Conservation (phyloP, 768 basidiomycete species). For the Tricholoma saponaceum region DNA sequence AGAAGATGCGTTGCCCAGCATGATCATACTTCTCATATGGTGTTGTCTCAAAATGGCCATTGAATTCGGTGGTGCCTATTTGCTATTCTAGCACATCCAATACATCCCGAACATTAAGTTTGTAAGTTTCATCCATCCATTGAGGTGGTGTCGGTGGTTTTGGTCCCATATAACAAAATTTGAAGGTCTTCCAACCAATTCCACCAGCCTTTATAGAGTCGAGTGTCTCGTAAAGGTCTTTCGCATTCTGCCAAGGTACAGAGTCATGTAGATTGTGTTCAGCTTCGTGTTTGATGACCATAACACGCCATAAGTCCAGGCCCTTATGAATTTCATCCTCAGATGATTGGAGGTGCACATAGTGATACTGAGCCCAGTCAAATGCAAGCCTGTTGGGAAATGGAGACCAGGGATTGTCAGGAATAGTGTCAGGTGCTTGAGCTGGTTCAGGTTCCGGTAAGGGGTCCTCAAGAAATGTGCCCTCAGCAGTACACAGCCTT, state of each 20-base stretch:
- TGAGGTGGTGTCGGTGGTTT: slow-evolving; percentile 3
- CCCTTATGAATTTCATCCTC: slow-evolving; percentile 1
- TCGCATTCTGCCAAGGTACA: slow-evolving; percentile 12
- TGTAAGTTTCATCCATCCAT: slow-evolving; percentile 3
- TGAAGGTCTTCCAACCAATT: slow-evolving; percentile 18
- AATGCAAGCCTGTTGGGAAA: slow-evolving; percentile 4
- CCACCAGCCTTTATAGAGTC: slow-evolving; percentile 19
- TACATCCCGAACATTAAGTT: neutral
- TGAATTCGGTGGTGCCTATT: slow-evolving; percentile 8
- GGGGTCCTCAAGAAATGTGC: slow-evolving; percentile 2
- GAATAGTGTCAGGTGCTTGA: neutral
- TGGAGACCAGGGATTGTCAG: slow-evolving; percentile 8
- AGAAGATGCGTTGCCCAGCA: slow-evolving; percentile 21
- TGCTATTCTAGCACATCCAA: slow-evolving; percentile 2
- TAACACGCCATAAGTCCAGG: slow-evolving; percentile 7
- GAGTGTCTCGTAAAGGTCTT: slow-evolving; percentile 22
- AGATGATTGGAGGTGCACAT: slow-evolving; percentile 5
- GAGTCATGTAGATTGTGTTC: neutral
- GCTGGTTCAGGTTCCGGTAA: neutral
- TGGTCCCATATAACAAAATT: slow-evolving; percentile 19
- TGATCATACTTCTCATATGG: slow-evolving; percentile 10
- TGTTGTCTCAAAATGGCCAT: slow-evolving; percentile 5
- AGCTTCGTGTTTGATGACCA: slow-evolving; percentile 4
- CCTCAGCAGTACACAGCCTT: slow-evolving; percentile 9
- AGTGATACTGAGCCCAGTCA: slow-evolving; percentile 10